phyloP scores from a whole-genome alignment of 805 yeast species.

The Saturnispora halmiae region DNA sequence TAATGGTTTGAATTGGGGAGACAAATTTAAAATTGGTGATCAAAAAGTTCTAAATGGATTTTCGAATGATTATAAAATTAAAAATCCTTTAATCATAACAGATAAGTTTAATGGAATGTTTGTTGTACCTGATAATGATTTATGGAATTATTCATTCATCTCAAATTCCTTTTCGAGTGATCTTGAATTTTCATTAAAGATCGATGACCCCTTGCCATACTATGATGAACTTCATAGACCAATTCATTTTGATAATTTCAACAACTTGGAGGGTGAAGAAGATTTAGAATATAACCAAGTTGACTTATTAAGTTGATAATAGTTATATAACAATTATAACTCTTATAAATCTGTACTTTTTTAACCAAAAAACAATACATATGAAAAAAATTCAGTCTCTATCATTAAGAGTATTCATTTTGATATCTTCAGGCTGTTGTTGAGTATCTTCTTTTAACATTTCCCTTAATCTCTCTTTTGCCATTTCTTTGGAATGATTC shows the following conservation, averaged over 20 bases:
- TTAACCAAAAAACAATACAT: too few relatives aligned
- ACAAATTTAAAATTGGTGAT: conserved; percentile 43
- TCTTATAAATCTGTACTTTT: too few relatives aligned
- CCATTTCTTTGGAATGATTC: conserved; percentile 47
- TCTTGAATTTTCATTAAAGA: conserved; percentile 51
- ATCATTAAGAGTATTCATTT: too few relatives aligned
- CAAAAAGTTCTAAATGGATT: conserved; percentile 68
- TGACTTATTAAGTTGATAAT: conserved; percentile 10
- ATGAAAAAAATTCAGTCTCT: too few relatives aligned
- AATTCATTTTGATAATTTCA: conserved; percentile 70
- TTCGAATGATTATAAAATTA: conserved; percentile 46
- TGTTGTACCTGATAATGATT: conserved; percentile 70
- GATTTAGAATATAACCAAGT: conserved; percentile 12
- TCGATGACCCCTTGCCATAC: conserved; percentile 73
- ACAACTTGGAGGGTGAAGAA: conserved; percentile 44
- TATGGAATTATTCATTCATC: conserved; percentile 89
- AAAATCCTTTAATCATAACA: conserved; percentile 63
- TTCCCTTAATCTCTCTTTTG: conserved; percentile 52
- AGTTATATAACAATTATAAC: neutral
- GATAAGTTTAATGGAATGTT: conserved; percentile 73
- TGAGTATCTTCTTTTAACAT: conserved; percentile 20
- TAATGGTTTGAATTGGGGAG: conserved; percentile 77
- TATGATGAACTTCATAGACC: conserved; percentile 87
- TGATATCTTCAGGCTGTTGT: conserved; percentile 10
- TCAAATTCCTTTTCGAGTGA: conserved; percentile 73